Evolutionary conservation across 768 basidiomycete genomes (phyloP), one percentile per base, ranked within the genome.

Genomic region (Serendipita sp.): DNA sequence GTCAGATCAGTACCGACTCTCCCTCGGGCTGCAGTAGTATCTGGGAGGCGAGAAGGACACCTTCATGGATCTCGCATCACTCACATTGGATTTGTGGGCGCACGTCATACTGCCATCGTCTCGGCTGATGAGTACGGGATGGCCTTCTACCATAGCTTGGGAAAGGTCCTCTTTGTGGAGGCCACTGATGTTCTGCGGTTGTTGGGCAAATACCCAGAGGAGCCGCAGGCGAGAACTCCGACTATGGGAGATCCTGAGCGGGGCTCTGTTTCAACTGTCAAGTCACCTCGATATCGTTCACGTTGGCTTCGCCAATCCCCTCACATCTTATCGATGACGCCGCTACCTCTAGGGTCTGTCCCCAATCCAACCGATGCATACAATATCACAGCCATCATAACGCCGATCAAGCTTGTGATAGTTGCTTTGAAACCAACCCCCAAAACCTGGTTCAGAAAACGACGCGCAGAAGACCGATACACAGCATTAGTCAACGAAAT

Each of bases 121-220:
- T 86, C 86, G 3, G 88, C 90, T 2, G 96, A 98, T 70, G 89
- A 95, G 63, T 75, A 79, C 66, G 96, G 96, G 0, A 78, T 97
- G 7, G 90, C 92, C 0, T 99, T 99, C 73, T 96, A 90, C 70
- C 94, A 97, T 73, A 89, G 87, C 62, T 75, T 99, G 3, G 92
- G 96, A 28, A 94, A 90, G 71, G 85, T 98, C 11, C 77, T 98
- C 14, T 96, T 96, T 66, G 86, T 99, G 3, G 94, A 97, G 50
- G 93, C 94, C 13, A 84, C 89, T 16, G 96, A 99, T 71, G 90
- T 90, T 34, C 79, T 98, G 48, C 85, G 96, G 17, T 90, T 99
- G 61, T 78, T 98, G 1, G 96, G 96, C 1, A 89, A 86, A 68
- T 95, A 97, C 69, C 88, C 89, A 2, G 81, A 84, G 13, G 62